Conservation (phyloP, 2,329 filamentous ascomycete genomes). For the Fusarium sambucinum region DNA sequence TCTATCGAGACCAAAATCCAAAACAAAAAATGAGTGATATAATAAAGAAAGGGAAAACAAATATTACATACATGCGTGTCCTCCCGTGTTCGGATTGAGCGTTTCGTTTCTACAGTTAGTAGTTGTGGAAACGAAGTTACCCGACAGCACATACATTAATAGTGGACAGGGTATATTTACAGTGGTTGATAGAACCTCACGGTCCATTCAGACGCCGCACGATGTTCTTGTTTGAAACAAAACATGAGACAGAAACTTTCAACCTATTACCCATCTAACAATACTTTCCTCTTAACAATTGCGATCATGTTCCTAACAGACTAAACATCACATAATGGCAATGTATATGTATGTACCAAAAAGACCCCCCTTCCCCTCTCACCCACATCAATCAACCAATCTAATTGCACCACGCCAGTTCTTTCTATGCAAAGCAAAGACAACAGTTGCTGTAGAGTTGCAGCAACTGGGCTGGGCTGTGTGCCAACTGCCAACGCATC, state of each 20-base stretch:
- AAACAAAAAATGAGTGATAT: constrained; percentile 7
- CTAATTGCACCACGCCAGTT: constrained; percentile 42
- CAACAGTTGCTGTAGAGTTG: constrained; percentile 40
- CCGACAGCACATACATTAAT: not conserved
- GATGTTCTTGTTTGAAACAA: constrained; percentile 17
- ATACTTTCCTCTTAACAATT: constrained; percentile 39
- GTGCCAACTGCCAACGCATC: constrained; percentile 47
- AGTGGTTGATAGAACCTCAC: not conserved
- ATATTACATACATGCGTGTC: constrained; percentile 15
- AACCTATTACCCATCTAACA: constrained; percentile 10
- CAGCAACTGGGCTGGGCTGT: constrained; percentile 32
- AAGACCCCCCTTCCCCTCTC: constrained; percentile 17
- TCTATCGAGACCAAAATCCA: not conserved
- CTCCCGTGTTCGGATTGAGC: constrained; percentile 32
- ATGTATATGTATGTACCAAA: constrained; percentile 2
- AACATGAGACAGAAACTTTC: constrained; percentile 16
- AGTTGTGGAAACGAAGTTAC: not conserved
- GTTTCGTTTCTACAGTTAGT: constrained; percentile 3
- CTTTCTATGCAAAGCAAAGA: constrained; percentile 44
- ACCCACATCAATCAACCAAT: constrained; percentile 36
- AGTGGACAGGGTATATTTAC: constrained; percentile 7
- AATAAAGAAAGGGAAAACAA: constrained; percentile 10
- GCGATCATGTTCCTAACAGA: constrained; percentile 18
- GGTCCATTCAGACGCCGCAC: constrained; percentile 8
- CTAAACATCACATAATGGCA: constrained; percentile 15